Base-by-base conservation (phyloP, 192 early-diverging fungal species). In the Backusella westeae region DNA sequence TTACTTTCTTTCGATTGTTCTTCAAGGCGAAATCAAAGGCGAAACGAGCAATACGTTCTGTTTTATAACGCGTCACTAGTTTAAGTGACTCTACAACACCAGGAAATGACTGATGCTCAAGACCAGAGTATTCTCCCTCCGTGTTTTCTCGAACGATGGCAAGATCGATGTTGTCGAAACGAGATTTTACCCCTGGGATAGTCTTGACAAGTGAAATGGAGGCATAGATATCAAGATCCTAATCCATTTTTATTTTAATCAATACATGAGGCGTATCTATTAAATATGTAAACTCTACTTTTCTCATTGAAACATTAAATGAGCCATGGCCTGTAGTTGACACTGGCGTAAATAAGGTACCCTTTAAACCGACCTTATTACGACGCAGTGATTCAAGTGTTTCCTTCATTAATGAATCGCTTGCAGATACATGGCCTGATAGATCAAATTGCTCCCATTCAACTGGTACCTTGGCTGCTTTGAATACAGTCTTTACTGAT, bases 71-170 rank as follows among this genome's bases (percentile, higher is more conserved):
- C 52, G 97, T 97, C 67, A 97, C 93, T 78, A 99, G 94, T 91
- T 99, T 99, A 73, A 99, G 87, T 52, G 97, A 98, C 84, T 99
- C 98, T 71, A 99, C 96, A 19, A 99, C 96, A 74, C 98, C 98
- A 15, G 96, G 94, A 87, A 94, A 93, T 71, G 96, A 96, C 91
- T 92, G 90, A 89, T 99, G 98, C 87, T 99, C 98, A 56, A 97
- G 89, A 4, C 98, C 98, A 81, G 96, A 94, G 90, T 99, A 99
- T 88, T 99, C 98, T 75, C 98, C 98, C 85, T 99, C 98, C 39
- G 98, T 99, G 90, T 99, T 99, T 84, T 99, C 98, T 87, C 98
- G 94, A 85, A 99, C 97, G 76, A 99, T 97, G 80, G 94, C 94
- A 91, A 99, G 94, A 87, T 99, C 93, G 52, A 99, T 95, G 76